These are phyloP conservation scores for Komagataella mondaviorum DNA, from an alignment of 805 yeast species.

Conservation along the genomic window DNA sequence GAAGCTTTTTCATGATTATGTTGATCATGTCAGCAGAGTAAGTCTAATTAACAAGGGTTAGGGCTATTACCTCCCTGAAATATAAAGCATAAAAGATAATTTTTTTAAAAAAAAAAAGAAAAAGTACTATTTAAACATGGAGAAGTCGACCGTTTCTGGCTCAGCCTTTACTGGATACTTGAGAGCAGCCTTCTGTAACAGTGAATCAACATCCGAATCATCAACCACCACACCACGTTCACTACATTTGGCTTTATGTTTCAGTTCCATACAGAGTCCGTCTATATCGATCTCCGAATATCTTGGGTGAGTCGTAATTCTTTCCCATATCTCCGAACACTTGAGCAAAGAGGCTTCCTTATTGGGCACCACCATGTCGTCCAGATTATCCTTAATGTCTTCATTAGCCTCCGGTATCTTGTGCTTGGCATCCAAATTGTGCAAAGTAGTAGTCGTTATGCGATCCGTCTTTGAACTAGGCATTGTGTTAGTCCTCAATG, in stretches of 20 bases:
- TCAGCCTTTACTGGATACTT: not conserved
- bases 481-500: slow-evolving; percentile 18
- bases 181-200: slow-evolving; percentile 19
- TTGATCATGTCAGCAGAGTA: not conserved
- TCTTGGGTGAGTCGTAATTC: slow-evolving; percentile 87
- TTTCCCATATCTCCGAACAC: slow-evolving; percentile 94
- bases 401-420: slow-evolving; percentile 5
- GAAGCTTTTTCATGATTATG: not conserved
- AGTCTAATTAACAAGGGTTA: not conserved
- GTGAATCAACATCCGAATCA: slow-evolving; percentile 59
- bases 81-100: not conserved
- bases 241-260: slow-evolving; percentile 88
- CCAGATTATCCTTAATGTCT: slow-evolving; percentile 16
- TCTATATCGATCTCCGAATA: slow-evolving; percentile 91
- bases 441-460: slow-evolving; percentile 10
- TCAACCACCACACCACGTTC: slow-evolving; percentile 85
- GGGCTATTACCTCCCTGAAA: not conserved
- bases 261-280: slow-evolving; percentile 80
- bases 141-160: not conserved
- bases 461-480: not conserved
- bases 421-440: slow-evolving; percentile 5
- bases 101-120: not conserved
- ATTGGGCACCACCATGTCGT: slow-evolving; percentile 50
- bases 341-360: slow-evolving; percentile 45
- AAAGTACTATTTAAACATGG: not conserved